phyloP scores from a whole-genome alignment of 1,139 yeast species.

The Diutina scorzettiae region DNA sequence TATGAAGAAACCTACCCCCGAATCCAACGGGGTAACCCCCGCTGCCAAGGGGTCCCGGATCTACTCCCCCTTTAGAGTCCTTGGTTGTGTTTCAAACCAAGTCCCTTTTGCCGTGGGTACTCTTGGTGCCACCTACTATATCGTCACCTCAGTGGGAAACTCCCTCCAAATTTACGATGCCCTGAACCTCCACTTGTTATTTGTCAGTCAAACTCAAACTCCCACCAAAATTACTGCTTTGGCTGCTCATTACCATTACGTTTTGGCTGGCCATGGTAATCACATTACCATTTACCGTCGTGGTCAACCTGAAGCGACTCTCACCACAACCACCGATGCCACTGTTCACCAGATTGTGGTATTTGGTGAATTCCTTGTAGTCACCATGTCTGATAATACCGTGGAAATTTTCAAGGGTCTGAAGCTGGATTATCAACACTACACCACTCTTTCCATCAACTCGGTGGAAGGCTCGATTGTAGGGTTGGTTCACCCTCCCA shows the following conservation, averaged over 20 bases:
- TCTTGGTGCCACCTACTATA: constrained; percentile 76
- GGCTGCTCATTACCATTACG: constrained; percentile 74
- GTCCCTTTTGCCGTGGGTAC: constrained; percentile 83
- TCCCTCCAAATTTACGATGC: constrained; percentile 93
- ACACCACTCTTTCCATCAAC: constrained; percentile 38
- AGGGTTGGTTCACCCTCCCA: constrained; percentile 72
- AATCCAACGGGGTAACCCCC: background rate
- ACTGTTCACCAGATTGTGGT: constrained; percentile 38
- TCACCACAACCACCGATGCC: constrained; percentile 13
- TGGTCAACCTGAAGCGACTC: constrained; percentile 59
- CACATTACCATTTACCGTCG: constrained; percentile 71
- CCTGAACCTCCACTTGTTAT: constrained; percentile 69
- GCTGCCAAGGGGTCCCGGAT: constrained; percentile 16
- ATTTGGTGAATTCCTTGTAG: constrained; percentile 75
- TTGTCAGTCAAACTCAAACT: constrained; percentile 77
- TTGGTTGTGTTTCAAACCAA: constrained; percentile 65
- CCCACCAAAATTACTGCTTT: constrained; percentile 57
- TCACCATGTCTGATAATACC: constrained; percentile 37
- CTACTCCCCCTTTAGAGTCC: constrained; percentile 34
- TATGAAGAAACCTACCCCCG: constrained; percentile 3
- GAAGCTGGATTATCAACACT: constrained; percentile 50
- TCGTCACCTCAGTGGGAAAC: constrained; percentile 82
- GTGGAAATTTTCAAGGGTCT: constrained; percentile 50
- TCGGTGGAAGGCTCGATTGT: constrained; percentile 59
- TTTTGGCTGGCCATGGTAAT: constrained; percentile 66